Evolutionary conservation across 2,329 filamentous ascomycete genomes (phyloP), one percentile per base, ranked within the genome.

Genomic region (Aspergillus floridensis): DNA sequence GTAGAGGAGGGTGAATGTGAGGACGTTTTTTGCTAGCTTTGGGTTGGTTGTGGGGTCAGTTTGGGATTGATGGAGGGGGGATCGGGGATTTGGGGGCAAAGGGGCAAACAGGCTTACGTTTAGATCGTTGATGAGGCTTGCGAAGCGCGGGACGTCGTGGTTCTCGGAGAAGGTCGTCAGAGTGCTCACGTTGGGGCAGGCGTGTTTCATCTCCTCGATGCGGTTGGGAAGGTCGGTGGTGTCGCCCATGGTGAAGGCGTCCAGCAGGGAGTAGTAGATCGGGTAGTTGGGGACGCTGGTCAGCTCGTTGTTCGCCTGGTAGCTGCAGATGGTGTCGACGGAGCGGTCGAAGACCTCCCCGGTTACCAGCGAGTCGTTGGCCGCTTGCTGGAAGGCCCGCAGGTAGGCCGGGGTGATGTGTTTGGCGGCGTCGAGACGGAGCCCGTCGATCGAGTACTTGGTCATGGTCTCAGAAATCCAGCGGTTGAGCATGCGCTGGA

Each of bases 81-180:
- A 14, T 4, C 1, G 21, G n/a, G 46, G 31, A 21, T 19, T 2
- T 2, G 12, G 10, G 10, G 21, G 21, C 21, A 35, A 35, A 35
- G 32, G 32, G 32, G 14, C 21, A 14, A 14, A 35, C 11, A 11
- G 31, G 24, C 61, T 48, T 58, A 65, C 63, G 21, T 58, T 63
- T 10, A 80, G 70, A 66, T 88, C 86, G 11, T 75, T 68, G 54
- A 81, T 85, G 59, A 79, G 70, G 61, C 74, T 81, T 22, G 82
- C 70, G 69, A 84, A 86, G 22, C 84, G 82, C 4, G 80, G 67
- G 51, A 83, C 79, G 68, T 87, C 85, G 66, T 87, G 84, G 69
- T 86, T 87, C 67, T 86, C 84, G 10, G 83, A 70, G 64, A 87
- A 87, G 0, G 76, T 79, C 3, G 78, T 82, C 11, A 85, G 71